Evolutionary conservation across 2,329 filamentous ascomycete genomes (phyloP).

Genomic region (Neopestalotiopsis sp.): DNA sequence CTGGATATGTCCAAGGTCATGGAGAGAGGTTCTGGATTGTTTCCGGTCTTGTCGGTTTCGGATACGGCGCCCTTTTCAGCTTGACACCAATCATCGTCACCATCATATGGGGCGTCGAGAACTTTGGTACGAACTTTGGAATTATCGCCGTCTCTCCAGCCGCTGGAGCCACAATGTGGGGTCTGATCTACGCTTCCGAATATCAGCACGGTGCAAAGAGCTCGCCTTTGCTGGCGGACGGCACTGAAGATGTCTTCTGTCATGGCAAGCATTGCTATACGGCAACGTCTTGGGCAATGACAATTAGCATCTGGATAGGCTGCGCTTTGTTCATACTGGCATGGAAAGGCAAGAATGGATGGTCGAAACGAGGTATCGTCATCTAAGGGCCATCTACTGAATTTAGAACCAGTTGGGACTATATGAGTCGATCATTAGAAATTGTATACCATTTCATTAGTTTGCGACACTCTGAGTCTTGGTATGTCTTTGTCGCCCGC

Average conservation of each 20-base stretch:
- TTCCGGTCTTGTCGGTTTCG: slow-evolving; percentile 83
- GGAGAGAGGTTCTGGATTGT: slow-evolving; percentile 84
- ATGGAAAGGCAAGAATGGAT: slow-evolving; percentile 80
- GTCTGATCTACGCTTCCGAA: slow-evolving; percentile 81
- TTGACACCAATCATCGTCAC: slow-evolving; percentile 90
- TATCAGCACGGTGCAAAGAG: slow-evolving; percentile 72
- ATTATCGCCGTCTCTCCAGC: slow-evolving; percentile 93
- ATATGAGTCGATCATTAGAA: neutral
- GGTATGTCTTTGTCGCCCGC: neutral
- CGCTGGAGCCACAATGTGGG: slow-evolving; percentile 87
- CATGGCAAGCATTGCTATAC: slow-evolving; percentile 85
- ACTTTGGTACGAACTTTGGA: slow-evolving; percentile 98
- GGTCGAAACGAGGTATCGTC: slow-evolving; percentile 77
- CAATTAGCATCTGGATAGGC: slow-evolving; percentile 78
- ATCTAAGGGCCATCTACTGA: slow-evolving; percentile 41
- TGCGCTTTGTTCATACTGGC: slow-evolving; percentile 76
- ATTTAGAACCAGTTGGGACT: neutral
- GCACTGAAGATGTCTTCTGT: slow-evolving; percentile 65
- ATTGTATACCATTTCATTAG: neutral
- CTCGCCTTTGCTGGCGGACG: slow-evolving; percentile 38
- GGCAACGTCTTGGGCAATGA: slow-evolving; percentile 85
- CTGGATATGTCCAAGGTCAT: slow-evolving; percentile 76
- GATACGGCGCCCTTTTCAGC: slow-evolving; percentile 91
- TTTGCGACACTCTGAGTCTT: neutral
- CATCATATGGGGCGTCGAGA: slow-evolving; percentile 98